phyloP scores from a whole-genome alignment of 1,284 basidiomycete species.

The Naganishia sp. region DNA sequence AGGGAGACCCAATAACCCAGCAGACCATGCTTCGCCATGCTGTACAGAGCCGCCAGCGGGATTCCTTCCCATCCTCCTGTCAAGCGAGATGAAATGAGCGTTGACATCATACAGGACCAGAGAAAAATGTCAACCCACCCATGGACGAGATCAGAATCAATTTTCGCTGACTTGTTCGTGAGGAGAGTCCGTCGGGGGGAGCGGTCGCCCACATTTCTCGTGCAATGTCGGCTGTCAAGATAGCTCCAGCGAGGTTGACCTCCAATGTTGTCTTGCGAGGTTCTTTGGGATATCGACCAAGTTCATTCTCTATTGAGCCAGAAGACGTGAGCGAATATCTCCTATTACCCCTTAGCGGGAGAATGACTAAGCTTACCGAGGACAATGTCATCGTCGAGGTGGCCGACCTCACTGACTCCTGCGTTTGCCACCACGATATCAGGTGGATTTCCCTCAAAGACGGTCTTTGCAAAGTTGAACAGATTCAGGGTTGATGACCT shows the following conservation, averaged over 20 bases:
- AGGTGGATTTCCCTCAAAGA: constrained; percentile 31
- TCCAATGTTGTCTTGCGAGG: constrained; percentile 32
- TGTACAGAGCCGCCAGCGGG: constrained; percentile 34
- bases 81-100: background rate
- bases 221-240: constrained; percentile 34
- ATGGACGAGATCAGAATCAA: constrained; percentile 38
- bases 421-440: constrained; percentile 41
- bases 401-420: constrained; percentile 34
- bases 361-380: constrained; percentile 27
- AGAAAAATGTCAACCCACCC: constrained; percentile 24
- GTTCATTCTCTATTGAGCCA: constrained; percentile 8
- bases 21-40: constrained; percentile 36
- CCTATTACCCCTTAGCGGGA: background rate
- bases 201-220: constrained; percentile 33
- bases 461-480: constrained; percentile 33
- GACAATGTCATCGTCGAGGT: constrained; percentile 35
- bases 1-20: constrained; percentile 37
- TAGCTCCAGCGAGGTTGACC: constrained; percentile 37
- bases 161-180: constrained; percentile 22
- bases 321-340: background rate
- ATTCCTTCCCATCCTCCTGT: constrained; percentile 35
- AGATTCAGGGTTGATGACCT: constrained; percentile 28
- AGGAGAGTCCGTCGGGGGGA: background rate
- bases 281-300: constrained; percentile 18
- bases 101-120: background rate